Evolutionary conservation across 306 rosid genomes (phyloP), one percentile per base, ranked within the genome.

Genomic region (Mucuna pruriens): DNA sequence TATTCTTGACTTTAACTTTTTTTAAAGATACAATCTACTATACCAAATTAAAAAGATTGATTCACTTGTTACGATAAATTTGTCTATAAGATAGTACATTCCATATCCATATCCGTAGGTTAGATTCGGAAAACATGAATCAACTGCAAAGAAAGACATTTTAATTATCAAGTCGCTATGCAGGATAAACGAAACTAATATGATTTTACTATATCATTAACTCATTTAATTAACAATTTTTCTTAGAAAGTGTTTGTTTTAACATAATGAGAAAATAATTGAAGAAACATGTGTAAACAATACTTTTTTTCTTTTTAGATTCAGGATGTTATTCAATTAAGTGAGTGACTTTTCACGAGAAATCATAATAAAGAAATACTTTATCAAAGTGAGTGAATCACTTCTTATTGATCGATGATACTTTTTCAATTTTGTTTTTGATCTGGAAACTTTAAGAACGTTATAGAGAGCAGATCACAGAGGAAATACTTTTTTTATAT

Each of bases 1-100:
- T 40, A 75, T 29, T 77, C 20, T 83, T 48, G 5, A 62, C 86
- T 65, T 79, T 40, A 81, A 33, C 44, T 78, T 51, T 85, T 85
- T 25, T 81, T 10, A 31, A 64, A 79, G 63, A 69, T 12, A 61
- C 13, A 15, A 61, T 67, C 52, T 19, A 44, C 33, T 16, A 65
- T 33, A 4, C 72, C 55, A 60, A 58, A 16, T 13, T 49, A 60
- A 42, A 71, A 62, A 77, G 29, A 60, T 45, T 67, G 69, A 54
- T 63, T 44, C 73, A 58, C 66, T 45, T 68, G 39, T 61, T n/a
- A 23, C 74, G 25, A 64, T 78, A 44, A 57, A 65, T 4, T 65
- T 55, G 7, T 9, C 2, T 33, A 25, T 52, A 61, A 25, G 31
- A 60, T 63, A 44, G 33, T 60, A 33, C 17, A 48, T 12, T 61